Conservation (phyloP, 768 basidiomycete species). For the Peribolospora baueri region DNA sequence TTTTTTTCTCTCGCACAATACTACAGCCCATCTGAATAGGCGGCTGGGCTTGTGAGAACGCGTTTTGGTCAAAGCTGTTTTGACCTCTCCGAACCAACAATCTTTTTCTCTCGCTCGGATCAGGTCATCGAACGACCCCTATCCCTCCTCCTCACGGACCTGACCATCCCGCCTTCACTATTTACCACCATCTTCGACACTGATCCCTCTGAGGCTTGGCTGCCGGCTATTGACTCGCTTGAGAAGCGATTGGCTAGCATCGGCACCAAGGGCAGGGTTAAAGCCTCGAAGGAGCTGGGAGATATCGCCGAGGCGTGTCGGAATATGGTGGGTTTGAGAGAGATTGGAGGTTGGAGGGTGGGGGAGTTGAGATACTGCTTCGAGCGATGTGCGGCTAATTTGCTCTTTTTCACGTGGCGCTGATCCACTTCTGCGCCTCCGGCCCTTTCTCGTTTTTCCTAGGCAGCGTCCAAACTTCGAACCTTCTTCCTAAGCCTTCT, state of each 20-base stretch:
- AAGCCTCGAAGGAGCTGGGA: conserved; percentile 57
- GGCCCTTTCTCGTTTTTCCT: not conserved
- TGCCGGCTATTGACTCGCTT: conserved; percentile 52
- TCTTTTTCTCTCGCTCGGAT: not conserved
- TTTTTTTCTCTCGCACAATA: not conserved
- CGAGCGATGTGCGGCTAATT: too few relatives aligned
- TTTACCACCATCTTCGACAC: conserved; percentile 59
- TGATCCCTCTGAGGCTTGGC: conserved; percentile 69
- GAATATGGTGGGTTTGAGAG: conserved; percentile 42
- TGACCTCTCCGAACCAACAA: too few relatives aligned
- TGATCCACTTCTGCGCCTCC: not conserved
- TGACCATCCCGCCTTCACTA: conserved; percentile 58
- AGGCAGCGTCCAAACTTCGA: conserved; percentile 78
- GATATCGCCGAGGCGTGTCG: conserved; percentile 68
- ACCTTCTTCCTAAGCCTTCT: conserved; percentile 61
- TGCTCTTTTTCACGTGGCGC: not conserved
- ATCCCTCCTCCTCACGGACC: conserved; percentile 48
- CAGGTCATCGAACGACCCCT: conserved; percentile 78
- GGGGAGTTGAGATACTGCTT: too few relatives aligned
- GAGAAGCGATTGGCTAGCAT: conserved; percentile 21
- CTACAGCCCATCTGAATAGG: too few relatives aligned
- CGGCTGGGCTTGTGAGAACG: too few relatives aligned
- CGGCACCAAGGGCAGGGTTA: conserved; percentile 32
- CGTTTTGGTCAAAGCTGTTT: too few relatives aligned
- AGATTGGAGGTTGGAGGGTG: not conserved